These are phyloP conservation scores for Leptographium procerum DNA, from an alignment of 2,329 filamentous ascomycete genomes.

Conservation along the genomic window DNA sequence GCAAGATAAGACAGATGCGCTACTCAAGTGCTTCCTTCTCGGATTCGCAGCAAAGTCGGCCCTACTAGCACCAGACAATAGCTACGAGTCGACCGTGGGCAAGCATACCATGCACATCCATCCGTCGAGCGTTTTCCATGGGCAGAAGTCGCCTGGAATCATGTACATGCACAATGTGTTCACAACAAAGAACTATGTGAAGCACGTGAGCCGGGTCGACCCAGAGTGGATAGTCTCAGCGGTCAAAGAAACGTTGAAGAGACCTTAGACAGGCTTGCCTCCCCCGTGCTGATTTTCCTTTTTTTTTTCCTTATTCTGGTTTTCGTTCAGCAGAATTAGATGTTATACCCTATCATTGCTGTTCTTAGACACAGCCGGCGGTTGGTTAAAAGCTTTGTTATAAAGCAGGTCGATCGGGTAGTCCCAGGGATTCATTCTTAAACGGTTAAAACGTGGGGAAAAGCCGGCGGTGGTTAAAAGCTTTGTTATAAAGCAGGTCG, in stretches of 20 bases:
- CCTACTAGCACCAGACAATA: slow-evolving; percentile 46
- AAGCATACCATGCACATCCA: slow-evolving; percentile 52
- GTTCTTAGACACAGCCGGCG: too few species aligned
- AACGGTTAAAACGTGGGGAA: too few species aligned
- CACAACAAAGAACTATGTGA: slow-evolving; percentile 55
- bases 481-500: too few species aligned
- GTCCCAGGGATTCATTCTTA: too few species aligned
- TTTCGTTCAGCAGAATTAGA: too few species aligned
- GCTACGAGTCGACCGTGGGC: slow-evolving; percentile 47
- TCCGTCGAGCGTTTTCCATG: slow-evolving; percentile 50
- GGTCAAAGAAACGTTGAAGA: not conserved
- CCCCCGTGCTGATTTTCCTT: not conserved
- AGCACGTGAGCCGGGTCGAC: slow-evolving; percentile 52
- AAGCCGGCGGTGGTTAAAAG: too few species aligned
- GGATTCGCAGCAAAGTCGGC: slow-evolving; percentile 53
- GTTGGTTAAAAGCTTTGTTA: too few species aligned
- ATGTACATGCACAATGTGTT: slow-evolving; percentile 59
- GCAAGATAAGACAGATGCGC: slow-evolving; percentile 39
- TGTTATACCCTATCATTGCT: too few species aligned
- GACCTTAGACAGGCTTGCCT: not conserved
- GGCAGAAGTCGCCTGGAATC: slow-evolving; percentile 52
- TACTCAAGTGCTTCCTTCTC: slow-evolving; percentile 51
- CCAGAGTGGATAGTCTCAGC: slow-evolving; percentile 47
- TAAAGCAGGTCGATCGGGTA: too few species aligned
- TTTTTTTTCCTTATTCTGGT: not conserved